These are phyloP conservation scores for Clarireedia monteithiana DNA, from an alignment of 2,329 filamentous ascomycete genomes.

Conservation along the genomic window DNA sequence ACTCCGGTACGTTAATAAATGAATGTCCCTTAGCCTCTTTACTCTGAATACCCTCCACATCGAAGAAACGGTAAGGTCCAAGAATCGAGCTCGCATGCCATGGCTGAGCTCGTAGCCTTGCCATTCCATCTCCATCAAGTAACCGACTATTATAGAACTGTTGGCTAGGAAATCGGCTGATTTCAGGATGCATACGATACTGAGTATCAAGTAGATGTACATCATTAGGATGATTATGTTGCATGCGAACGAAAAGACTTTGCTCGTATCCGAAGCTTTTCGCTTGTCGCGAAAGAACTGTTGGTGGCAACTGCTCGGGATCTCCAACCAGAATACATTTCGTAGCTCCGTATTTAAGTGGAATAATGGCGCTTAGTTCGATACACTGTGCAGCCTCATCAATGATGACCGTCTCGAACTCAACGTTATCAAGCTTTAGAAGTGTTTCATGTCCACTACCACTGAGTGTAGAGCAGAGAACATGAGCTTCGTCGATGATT, in stretches of 20 bases:
- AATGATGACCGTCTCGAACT: constrained; percentile 97
- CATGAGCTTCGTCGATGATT: constrained; percentile 82
- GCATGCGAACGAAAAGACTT: constrained; percentile 97
- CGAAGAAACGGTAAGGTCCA: constrained; percentile 93
- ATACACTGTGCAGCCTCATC: constrained; percentile 98
- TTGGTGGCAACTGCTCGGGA: constrained; percentile 93
- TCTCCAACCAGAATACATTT: constrained; percentile 98
- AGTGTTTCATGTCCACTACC: constrained; percentile 93
- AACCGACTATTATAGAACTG: constrained; percentile 90
- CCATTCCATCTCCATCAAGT: constrained; percentile 80
- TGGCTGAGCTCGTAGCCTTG: constrained; percentile 61
- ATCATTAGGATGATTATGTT: constrained; percentile 78
- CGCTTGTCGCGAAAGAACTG: constrained; percentile 88
- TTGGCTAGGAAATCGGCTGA: constrained; percentile 80
- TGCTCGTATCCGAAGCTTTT: constrained; percentile 93
- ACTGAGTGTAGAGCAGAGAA: constrained; percentile 90
- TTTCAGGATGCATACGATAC: constrained; percentile 98
- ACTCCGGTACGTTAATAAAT: constrained; percentile 78
- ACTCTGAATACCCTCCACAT: constrained; percentile 82
- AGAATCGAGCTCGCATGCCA: constrained; percentile 82
- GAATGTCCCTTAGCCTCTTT: constrained; percentile 80
- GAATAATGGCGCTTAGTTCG: constrained; percentile 91
- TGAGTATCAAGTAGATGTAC: constrained; percentile 95
- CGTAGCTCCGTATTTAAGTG: constrained; percentile 91
- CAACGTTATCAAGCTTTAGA: constrained; percentile 68